Conservation (phyloP, 805 yeast species). For the Teunomyces aglyptinius region DNA sequence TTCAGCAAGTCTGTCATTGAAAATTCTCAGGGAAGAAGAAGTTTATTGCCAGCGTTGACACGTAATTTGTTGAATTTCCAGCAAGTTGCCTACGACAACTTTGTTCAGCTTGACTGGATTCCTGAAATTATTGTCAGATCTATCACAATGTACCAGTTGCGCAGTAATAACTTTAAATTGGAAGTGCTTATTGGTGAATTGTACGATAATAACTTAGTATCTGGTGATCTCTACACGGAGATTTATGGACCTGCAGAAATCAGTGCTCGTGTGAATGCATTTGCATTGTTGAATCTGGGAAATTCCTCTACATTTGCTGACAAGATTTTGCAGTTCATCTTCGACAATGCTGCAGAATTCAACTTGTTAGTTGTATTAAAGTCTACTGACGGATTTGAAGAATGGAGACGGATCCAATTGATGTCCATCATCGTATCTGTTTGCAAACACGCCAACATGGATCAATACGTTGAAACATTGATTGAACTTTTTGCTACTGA, state of each 20-base stretch:
- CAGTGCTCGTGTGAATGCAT: conserved; percentile 49
- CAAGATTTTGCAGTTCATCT: conserved; percentile 32
- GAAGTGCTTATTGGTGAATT: conserved; percentile 55
- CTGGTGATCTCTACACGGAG: conserved; percentile 37
- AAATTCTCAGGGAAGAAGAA: conserved; percentile 60
- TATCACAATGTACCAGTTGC: conserved; percentile 51
- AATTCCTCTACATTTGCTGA: conserved; percentile 26
- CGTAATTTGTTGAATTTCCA: conserved; percentile 46
- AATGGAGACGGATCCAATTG: conserved; percentile 56
- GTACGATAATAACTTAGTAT: conserved; percentile 46
- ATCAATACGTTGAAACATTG: conserved; percentile 30
- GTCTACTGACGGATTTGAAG: conserved; percentile 69
- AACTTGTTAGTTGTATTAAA: conserved; percentile 50
- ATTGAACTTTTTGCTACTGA: conserved; percentile 47
- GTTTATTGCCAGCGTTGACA: conserved; percentile 62
- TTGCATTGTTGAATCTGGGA: conserved; percentile 43
- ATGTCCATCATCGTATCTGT: conserved; percentile 53
- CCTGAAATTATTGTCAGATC: conserved; percentile 46
- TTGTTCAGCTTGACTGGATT: conserved; percentile 51
- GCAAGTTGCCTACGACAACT: conserved; percentile 21
- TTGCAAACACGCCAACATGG: conserved; percentile 30
- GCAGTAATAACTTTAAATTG: conserved; percentile 54
- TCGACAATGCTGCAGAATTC: conserved; percentile 36
- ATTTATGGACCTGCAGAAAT: conserved; percentile 61
- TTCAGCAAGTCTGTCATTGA: conserved; percentile 46